Conservation (phyloP, 2,329 filamentous ascomycete genomes). For the Colletotrichum lindemuthianum region DNA sequence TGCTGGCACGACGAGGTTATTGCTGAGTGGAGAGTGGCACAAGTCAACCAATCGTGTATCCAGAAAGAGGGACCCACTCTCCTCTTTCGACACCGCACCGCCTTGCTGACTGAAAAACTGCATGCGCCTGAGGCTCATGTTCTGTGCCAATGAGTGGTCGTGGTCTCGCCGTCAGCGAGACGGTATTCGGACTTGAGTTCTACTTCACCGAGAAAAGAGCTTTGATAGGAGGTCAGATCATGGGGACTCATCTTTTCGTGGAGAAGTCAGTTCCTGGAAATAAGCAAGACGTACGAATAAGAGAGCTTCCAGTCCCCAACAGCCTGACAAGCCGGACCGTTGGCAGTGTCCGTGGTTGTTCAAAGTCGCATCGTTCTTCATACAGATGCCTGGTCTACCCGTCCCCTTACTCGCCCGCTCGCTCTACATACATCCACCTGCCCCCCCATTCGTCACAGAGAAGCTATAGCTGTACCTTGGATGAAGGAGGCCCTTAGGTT, state of each 20-base stretch:
- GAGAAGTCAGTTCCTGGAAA: no score
- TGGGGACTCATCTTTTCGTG: no score
- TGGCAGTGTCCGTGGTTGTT: not conserved
- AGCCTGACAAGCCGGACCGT: not conserved
- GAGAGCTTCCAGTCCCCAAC: not conserved
- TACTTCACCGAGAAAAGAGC: no score
- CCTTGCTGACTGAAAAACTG: conserved; percentile 5
- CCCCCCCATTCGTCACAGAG: not conserved
- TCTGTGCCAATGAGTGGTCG: not conserved
- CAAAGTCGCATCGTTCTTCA: not conserved
- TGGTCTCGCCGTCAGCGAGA: not conserved
- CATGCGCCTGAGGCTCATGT: not conserved
- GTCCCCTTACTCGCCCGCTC: conserved; percentile 6
- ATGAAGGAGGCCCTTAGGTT: no score
- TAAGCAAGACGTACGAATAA: no score
- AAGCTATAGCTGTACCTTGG: no score
- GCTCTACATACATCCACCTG: not conserved
- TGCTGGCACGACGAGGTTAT: no score
- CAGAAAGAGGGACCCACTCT: conserved; percentile 16
- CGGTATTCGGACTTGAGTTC: no score
- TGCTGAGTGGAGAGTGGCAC: not conserved
- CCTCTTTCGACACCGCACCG: conserved; percentile 27
- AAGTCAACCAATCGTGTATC: no score
- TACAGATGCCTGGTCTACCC: conserved; percentile 1
- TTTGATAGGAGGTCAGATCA: no score